Base-by-base conservation (phyloP, 768 basidiomycete species). In the Naganishia randhawae region DNA sequence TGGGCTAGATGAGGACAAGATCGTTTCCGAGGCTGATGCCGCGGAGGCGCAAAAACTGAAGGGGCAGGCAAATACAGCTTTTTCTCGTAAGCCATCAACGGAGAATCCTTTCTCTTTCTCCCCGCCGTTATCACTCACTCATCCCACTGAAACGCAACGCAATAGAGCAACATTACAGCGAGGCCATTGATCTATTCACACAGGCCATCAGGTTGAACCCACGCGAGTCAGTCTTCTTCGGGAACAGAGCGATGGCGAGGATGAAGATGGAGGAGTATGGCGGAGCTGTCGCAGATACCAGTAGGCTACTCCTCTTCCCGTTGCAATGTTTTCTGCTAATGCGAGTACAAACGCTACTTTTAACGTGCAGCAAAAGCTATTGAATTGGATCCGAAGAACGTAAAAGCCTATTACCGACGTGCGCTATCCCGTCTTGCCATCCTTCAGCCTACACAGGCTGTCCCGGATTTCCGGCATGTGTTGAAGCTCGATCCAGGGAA, bases 241-340 rank as follows among this genome's bases (percentile, higher is more conserved):
- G 89, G 77, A 98, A 98, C 81, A 85, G 95, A 41, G 92, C 96
- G 1, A 90, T 92, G 80, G 85, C 90, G 16, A 86, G 95, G 61
- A 91, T 94, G 80, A 96, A 91, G 81, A 81, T 98, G 65, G 83
- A 99, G 79, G 88, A 99, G 81, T 89, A 89, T 74, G 96, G 96
- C 3, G 92, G 93, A 76, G 96, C 93, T 17, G 85, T 95, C 31
- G 82, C 83, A 32, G 95, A 97, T 82, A 87, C 92, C 48, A 86
- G 92, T 93, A 75, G 78, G 89, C 85, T 42, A 39, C 37, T 37
- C 2, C 32, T 17, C 11, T 22, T 1, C 37, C 9, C 39, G 19
- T 29, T 39, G n/a, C 54, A 17, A 19, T 63, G 39, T 13, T 22
- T n/a, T 17, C 39, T 67, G 39, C 35, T 42, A 27, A 32, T 39